Evolutionary conservation across 2,329 filamentous ascomycete genomes (phyloP).

Genomic region (Colletotrichum melonis): DNA sequence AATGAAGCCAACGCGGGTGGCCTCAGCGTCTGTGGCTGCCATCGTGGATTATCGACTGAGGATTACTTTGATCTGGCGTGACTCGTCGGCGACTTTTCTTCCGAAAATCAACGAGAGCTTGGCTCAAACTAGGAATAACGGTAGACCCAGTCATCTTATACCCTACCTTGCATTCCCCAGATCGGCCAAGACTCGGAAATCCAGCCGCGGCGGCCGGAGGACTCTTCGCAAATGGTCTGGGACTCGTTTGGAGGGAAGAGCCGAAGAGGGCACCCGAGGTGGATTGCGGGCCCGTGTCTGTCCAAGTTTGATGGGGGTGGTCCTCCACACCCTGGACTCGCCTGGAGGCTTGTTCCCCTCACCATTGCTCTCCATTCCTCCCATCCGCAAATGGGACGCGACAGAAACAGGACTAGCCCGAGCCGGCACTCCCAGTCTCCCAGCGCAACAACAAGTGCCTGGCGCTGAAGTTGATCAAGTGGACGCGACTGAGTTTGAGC

Average conservation of each 20-base stretch:
- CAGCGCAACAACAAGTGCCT: not conserved
- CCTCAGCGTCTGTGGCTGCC: slow-evolving; percentile 17
- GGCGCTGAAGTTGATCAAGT: not conserved
- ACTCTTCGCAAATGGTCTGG: not conserved
- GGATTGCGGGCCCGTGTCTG: not conserved
- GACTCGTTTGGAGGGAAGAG: not conserved
- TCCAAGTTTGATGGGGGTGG: not conserved
- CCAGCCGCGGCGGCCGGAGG: not conserved
- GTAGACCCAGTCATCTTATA: slow-evolving; percentile 30
- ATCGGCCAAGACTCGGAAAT: slow-evolving; percentile 11
- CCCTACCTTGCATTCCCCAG: slow-evolving; percentile 13
- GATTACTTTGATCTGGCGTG: not conserved
- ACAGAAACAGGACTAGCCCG: not conserved
- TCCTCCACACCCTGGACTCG: not conserved
- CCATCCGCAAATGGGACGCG: slow-evolving; percentile 3
- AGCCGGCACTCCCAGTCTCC: not conserved
- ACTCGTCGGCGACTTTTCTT: not conserved
- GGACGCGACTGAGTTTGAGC: slow-evolving; percentile 10
- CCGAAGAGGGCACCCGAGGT: slow-evolving; percentile 21
- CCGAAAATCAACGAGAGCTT: slow-evolving; percentile 1
- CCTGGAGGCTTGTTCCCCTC: not conserved
- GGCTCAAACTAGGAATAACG: slow-evolving; percentile 4
- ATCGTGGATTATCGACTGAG: slow-evolving; percentile 1
- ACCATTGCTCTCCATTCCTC: not conserved
- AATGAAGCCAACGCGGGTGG: slow-evolving; percentile 45